phyloP scores from a whole-genome alignment of 2,329 filamentous ascomycete species.

The Penicillium corylophilum region DNA sequence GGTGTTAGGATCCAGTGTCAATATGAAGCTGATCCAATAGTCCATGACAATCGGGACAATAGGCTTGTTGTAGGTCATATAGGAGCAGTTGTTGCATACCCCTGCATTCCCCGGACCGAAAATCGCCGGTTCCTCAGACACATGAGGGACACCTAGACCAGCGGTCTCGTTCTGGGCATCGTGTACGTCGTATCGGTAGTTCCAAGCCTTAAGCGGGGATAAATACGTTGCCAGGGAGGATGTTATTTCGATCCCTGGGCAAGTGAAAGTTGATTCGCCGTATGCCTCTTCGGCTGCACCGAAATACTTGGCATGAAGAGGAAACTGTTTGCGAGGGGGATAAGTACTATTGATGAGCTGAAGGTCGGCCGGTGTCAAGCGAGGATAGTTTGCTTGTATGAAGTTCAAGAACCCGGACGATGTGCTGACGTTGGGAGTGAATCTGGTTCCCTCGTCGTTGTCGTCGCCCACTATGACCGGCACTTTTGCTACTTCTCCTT shows the following conservation, averaged over 20 bases:
- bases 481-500: slow-evolving; percentile 53
- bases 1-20: slow-evolving; percentile 41
- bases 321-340: slow-evolving; percentile 36
- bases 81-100: slow-evolving; percentile 1
- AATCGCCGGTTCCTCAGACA: slow-evolving; percentile 30
- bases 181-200: slow-evolving; percentile 48
- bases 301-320: slow-evolving; percentile 28
- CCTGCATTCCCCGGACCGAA: slow-evolving; percentile 4
- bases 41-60: slow-evolving; percentile 38
- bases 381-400: slow-evolving; percentile 55
- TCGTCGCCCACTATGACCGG: slow-evolving; percentile 50
- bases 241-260: slow-evolving; percentile 42
- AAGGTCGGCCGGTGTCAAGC: slow-evolving; percentile 50
- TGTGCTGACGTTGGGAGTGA: slow-evolving; percentile 48
- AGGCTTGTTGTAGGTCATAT: slow-evolving; percentile 20
- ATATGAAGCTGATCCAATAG: slow-evolving; percentile 49
- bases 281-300: slow-evolving; percentile 30
- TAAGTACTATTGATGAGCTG: slow-evolving; percentile 51
- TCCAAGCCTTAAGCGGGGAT: slow-evolving; percentile 34
- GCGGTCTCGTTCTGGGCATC: slow-evolving; percentile 24
- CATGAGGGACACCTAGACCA: slow-evolving; percentile 25
- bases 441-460: slow-evolving; percentile 39
- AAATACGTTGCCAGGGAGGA: slow-evolving; percentile 23
- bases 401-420: slow-evolving; percentile 50
- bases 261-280: slow-evolving; percentile 49